Evolutionary conservation across 2,329 filamentous ascomycete species (phyloP).

Genomic region (Botryotinia calthae): DNA sequence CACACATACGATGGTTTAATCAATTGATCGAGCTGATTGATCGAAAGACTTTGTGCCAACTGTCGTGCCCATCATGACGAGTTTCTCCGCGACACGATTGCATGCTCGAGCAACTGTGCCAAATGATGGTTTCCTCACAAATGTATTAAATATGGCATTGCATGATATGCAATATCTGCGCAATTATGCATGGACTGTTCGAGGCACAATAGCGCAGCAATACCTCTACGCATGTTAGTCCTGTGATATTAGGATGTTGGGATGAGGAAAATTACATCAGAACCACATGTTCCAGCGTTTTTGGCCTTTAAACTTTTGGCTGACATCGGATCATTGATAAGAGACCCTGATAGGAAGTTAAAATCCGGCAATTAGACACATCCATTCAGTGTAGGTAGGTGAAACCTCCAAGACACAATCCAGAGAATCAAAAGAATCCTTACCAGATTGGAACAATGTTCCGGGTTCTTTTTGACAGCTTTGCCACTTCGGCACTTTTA

Average conservation of each 20-base stretch:
- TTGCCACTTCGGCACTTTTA: not conserved
- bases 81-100: not conserved
- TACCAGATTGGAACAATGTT: not conserved
- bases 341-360: not conserved
- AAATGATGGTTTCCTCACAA: too few relatives aligned
- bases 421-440: not conserved
- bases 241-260: not conserved
- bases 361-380: not conserved
- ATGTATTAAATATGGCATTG: not conserved
- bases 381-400: not conserved
- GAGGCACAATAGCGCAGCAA: not conserved
- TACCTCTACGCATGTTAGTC: not conserved
- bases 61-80: not conserved
- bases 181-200: not conserved
- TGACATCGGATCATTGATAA: not conserved
- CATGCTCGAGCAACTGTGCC: not conserved
- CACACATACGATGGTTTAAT: not conserved
- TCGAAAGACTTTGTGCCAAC: not conserved
- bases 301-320: not conserved
- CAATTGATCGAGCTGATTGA: not conserved
- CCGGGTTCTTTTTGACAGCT: not conserved
- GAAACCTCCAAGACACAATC: not conserved
- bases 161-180: not conserved
- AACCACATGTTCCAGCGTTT: not conserved
- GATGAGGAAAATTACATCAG: not conserved